Evolutionary conservation across 2,329 filamentous ascomycete genomes (phyloP), one percentile per base, ranked within the genome.

Genomic region (Dryadomyces quercus-mongolicae): DNA sequence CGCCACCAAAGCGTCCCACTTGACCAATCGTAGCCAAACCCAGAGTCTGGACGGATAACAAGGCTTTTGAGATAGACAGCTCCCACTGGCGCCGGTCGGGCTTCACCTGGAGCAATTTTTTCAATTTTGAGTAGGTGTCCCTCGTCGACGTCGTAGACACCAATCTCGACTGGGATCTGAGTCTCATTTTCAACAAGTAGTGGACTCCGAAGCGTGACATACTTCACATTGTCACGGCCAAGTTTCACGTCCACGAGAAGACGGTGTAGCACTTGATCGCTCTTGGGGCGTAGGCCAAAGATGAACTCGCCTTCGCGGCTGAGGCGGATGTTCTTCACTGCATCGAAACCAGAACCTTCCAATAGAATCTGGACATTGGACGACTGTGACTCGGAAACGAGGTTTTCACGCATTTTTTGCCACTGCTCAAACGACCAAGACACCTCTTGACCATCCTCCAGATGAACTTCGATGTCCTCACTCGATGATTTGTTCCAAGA

Each of bases 381-480:
- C 22, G 88, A 86, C 51, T 84, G 84, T 56, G 82, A 86, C 65
- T 98, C 93, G 0, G 89, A 85, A 5, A 89, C 83, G 6, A 98
- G 75, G 51, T 86, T 95, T 69, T 98, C 93, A 68, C 93, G 86
- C 77, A 96, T 95, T 62, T 93, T 93, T 60, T 90, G 91, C 71
- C 92, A 93, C 61, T 96, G 90, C 68, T 98, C 93, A 59, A 98
- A 98, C 60, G 90, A 85, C 93, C 93, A 98, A 1, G 92, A 89
- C 2, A 82, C 83, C 68, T 98, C 93, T 63, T 95, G 82, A 9
- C 93, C 94, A 63, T 98, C 94, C 55, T 81, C 80, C 0, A 98
- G 74, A 58, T 85, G 90, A 2, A 87, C 81, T 5, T 84, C 84
- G 56, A 88, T 82, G 45, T 84, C 80, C 53, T 85, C 84, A n/a